These are phyloP conservation scores for Nigrospora sphaerica DNA, from an alignment of 2,329 filamentous ascomycete species.

Conservation along the genomic window DNA sequence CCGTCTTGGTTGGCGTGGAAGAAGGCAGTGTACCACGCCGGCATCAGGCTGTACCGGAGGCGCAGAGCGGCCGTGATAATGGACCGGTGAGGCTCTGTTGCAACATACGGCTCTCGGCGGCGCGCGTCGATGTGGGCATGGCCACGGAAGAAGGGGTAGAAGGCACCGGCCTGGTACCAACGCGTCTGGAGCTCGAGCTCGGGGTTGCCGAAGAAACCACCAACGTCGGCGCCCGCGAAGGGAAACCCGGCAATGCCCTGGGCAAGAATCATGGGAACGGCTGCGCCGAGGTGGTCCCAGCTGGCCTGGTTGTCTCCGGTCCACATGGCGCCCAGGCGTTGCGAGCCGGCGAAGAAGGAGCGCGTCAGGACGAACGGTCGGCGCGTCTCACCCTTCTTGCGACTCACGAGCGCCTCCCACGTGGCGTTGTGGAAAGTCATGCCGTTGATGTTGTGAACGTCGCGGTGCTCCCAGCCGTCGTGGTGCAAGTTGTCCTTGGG, in stretches of 20 bases:
- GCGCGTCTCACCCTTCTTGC: slow-evolving; percentile 77
- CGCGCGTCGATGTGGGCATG: slow-evolving; percentile 97
- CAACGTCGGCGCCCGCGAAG: slow-evolving; percentile 91
- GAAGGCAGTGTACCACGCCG: slow-evolving; percentile 96
- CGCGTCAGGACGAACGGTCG: slow-evolving; percentile 91
- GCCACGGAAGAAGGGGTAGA: slow-evolving; percentile 96
- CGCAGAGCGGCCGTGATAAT: slow-evolving; percentile 86
- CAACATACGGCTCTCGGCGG: slow-evolving; percentile 85
- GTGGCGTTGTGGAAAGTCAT: slow-evolving; percentile 95
- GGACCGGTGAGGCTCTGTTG: slow-evolving; percentile 73
- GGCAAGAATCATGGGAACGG: slow-evolving; percentile 88
- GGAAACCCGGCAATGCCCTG: slow-evolving; percentile 91
- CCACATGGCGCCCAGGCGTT: slow-evolving; percentile 94
- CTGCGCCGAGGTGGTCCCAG: slow-evolving; percentile 85
- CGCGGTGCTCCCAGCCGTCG: slow-evolving; percentile 91
- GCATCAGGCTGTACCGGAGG: slow-evolving; percentile 81
- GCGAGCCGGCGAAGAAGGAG: slow-evolving; percentile 85
- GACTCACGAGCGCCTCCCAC: slow-evolving; percentile 73
- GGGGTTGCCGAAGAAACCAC: slow-evolving; percentile 96
- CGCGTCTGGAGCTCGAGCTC: slow-evolving; percentile 84
- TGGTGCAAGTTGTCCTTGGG: slow-evolving; percentile 95
- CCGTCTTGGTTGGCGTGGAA: slow-evolving; percentile 78
- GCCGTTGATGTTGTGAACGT: slow-evolving; percentile 92
- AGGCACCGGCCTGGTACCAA: slow-evolving; percentile 95
- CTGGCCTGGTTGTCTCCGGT: slow-evolving; percentile 94